These are phyloP conservation scores for Sporothrix mexicana DNA, from an alignment of 2,329 filamentous ascomycete species.

Conservation along the genomic window DNA sequence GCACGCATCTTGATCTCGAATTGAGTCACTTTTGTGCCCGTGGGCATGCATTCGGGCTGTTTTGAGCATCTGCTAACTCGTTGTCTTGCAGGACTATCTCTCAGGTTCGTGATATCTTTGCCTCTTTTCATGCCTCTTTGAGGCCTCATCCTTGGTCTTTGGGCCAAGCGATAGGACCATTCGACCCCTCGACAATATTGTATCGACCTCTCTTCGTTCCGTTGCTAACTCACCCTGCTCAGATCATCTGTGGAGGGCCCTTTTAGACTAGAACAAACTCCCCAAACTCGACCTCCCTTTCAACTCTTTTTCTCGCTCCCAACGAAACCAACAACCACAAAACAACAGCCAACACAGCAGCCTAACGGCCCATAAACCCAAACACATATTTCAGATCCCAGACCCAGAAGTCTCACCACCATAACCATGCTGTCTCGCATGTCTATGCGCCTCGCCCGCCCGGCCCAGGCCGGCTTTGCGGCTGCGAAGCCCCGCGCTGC, in stretches of 20 bases:
- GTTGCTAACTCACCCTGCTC: conserved; percentile 33
- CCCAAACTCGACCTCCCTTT: conserved; percentile 33
- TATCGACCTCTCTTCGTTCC: not conserved
- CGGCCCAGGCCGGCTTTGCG: conserved; percentile 39
- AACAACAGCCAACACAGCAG: conserved; percentile 42
- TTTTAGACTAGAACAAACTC: conserved; percentile 51
- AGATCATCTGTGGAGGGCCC: conserved; percentile 62
- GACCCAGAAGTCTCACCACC: not conserved
- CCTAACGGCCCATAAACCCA: conserved; percentile 11
- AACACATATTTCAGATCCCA: not conserved
- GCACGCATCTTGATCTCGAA: conserved; percentile 1
- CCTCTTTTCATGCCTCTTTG: not conserved
- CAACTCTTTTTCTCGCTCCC: conserved; percentile 36
- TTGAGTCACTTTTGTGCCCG: not conserved
- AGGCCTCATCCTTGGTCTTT: not conserved
- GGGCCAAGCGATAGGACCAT: not conserved
- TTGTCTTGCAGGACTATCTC: conserved; percentile 68
- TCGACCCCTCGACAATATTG: not conserved
- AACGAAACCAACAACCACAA: not conserved
- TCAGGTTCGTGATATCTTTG: conserved; percentile 63
- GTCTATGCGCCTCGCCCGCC: conserved; percentile 58
- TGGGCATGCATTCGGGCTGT: not conserved
- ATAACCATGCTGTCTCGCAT: conserved; percentile 64
- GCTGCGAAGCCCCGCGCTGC: conserved; percentile 47
- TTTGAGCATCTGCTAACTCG: conserved; percentile 27